Percentiles rank a stretch among this genome's conserved stretches.
phyloP scores from a whole-genome alignment of 2,329 filamentous ascomycete genomes.

The Alternaria metachromatica region DNA sequence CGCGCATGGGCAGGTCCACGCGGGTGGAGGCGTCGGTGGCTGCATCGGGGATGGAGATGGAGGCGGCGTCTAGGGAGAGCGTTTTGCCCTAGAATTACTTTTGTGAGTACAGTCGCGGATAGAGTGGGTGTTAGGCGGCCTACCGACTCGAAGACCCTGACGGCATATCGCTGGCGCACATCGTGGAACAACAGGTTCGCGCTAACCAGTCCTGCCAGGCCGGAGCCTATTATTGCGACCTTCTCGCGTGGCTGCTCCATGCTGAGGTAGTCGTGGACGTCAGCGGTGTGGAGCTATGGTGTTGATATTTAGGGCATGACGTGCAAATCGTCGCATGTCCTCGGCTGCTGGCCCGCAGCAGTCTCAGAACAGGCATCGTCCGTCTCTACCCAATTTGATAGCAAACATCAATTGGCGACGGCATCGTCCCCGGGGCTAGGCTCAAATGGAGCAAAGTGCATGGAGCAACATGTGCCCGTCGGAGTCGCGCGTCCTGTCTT shows the following conservation, averaged over 20 bases:
- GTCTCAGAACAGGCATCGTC: not conserved
- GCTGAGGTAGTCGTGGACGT: not conserved
- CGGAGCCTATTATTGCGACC: conserved; percentile 58
- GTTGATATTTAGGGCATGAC: not conserved
- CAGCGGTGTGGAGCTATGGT: not conserved
- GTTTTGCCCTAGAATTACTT: conserved; percentile 47
- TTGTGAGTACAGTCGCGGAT: not conserved
- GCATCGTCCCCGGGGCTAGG: not conserved
- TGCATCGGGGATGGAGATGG: conserved; percentile 46
- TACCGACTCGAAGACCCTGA: conserved; percentile 57
- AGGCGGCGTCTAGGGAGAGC: conserved; percentile 56
- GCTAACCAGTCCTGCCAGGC: conserved; percentile 58
- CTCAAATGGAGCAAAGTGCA: not conserved
- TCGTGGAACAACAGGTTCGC: conserved; percentile 56
- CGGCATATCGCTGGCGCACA: conserved; percentile 48
- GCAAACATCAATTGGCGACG: not conserved
- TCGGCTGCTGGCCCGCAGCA: not conserved
- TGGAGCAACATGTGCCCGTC: not conserved
- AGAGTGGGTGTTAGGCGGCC: not conserved
- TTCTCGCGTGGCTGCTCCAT: conserved; percentile 17
- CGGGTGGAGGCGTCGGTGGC: conserved; percentile 37
- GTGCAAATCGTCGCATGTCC: not conserved
- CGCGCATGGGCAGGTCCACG: conserved; percentile 61
- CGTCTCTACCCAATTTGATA: not conserved
- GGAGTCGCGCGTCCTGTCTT: not conserved